Evolutionary conservation across 2,329 filamentous ascomycete genomes (phyloP), one percentile per base, ranked within the genome.

Genomic region (Neonectria faginata): DNA sequence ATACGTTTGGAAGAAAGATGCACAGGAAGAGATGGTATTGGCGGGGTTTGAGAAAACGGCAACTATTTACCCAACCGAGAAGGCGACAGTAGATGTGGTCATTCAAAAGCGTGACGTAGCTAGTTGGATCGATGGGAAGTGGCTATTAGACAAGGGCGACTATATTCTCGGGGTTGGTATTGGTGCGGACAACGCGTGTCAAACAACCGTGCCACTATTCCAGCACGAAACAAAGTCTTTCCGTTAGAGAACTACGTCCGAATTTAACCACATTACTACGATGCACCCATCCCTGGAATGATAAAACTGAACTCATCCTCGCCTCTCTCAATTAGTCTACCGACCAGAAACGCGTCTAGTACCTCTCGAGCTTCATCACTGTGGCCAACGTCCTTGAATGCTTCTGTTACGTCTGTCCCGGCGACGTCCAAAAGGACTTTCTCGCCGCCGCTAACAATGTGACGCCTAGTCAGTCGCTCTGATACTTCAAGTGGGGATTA

Each of bases 331-430:
- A 29, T 9, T 29, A 29, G 5, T 29, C 29, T 10, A 9, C 29
- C 29, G 29, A 10, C 5, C 25, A 25, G 2, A 2, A 29, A 29
- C 29, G 2, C 9, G 29, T 29, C 2, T 10, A 64, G 57, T 16
- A 62, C 39, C 12, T 65, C 58, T n/a, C 62, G 47, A 2, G 62
- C 62, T 31, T 65, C 58, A 36, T 65, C 58, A 20, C 62, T 65
- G 36, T 65, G 62, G 16, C 58, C 62, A 9, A 65, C 58, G 36
- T 65, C 62, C 20, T 65, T 58, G 11, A 65, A 65, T 8, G 62
- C 58, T 7, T 65, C 62, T 1, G 58, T 65, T 12, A 58, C 62
- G 12, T 65, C 62, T 25, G 48, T 14, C 9, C 62, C 62, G 25
- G 29, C 57, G 3, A 65, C 14, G 14, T 65, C 54, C 2, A 57